Base-by-base conservation (phyloP, 139 green algal genomes). In the Coelastrella sp. region DNA sequence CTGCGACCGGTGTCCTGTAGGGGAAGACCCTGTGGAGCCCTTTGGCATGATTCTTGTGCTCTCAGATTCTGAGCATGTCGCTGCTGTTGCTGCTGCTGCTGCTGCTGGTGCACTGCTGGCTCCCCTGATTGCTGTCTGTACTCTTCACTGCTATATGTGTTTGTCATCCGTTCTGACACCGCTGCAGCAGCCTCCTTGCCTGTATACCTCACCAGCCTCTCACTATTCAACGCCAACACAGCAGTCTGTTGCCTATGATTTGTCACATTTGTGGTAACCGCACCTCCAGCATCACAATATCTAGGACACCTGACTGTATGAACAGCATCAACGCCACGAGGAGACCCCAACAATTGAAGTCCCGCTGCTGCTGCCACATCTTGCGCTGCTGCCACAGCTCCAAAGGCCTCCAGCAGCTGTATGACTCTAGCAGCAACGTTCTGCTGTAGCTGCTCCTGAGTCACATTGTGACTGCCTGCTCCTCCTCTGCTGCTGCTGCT, bases 381-480 rank as follows among this genome's bases (percentile, higher is more conserved):
- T 38, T 21, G 19, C 57, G 68, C 68, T 57, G 68, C 68, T 57
- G 68, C 68, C n/a, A 21, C 2, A 38, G 68, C 68, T 35, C 68
- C 68, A 57, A 76, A 76, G 15, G 21, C 68, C 25, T 76, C 35
- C 68, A 79, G 71, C 25, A 79, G 41, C 71, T 79, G 71, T 50
- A 79, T 27, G 27, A 71, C 53, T 8, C 21, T 21, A 19, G 35
- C 32, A 21, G 51, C 51, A 19, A 82, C 51, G 9, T 71, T 40
- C 38, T 50, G n/a, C 40, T 79, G 75, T 43, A 67, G 51, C 75
- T 51, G 32, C 15, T 50, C 45, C 32, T 21, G 57, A 5, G 27
- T 3, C 4, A 30, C 0, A 4, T 25, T 50, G 50, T 51, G 50
- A 51, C 37, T 23, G 19, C 5, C n/a, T 37, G 8, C 43, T n/a